Percentiles rank a stretch among this genome's conserved stretches.
phyloP scores from a whole-genome alignment of 2,329 filamentous ascomycete species.

The Sclerotinia sclerotiorum region DNA sequence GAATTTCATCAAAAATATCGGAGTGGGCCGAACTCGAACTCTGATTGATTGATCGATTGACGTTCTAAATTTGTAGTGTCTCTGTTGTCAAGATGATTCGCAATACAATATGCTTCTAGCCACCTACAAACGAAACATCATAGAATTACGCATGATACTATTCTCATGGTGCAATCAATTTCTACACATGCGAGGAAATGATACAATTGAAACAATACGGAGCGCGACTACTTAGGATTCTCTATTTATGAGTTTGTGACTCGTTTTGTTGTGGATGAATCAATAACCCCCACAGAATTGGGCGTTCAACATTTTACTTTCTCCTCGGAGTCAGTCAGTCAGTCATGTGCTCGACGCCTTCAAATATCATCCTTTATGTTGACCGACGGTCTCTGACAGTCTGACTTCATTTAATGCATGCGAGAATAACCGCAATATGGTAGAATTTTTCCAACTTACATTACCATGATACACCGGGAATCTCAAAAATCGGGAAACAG shows the following conservation, averaged over 20 bases:
- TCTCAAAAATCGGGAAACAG: neutral
- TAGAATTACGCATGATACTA: neutral
- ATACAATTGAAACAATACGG: neutral
- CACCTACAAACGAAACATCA: neutral
- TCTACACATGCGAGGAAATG: constrained; percentile 7
- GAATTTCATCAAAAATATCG: neutral
- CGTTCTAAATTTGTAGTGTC: neutral
- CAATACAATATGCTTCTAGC: neutral
- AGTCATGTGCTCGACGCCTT: constrained; percentile 13
- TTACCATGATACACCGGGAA: neutral
- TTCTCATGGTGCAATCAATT: constrained; percentile 9
- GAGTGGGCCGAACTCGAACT: too few species aligned
- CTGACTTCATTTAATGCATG: neutral
- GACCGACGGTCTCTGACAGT: neutral
- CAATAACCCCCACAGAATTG: neutral
- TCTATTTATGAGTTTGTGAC: neutral
- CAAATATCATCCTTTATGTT: neutral
- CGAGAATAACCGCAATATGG: neutral
- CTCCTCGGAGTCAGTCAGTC: constrained; percentile 10
- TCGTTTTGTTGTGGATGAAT: neutral
- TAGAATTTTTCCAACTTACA: neutral
- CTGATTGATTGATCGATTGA: too few species aligned
- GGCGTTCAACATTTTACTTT: constrained; percentile 6
- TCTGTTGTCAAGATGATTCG: constrained; percentile 7
- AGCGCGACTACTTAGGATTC: neutral